These are phyloP conservation scores for Phyllosticta citriasiana DNA, from an alignment of 2,329 filamentous ascomycete species.

Conservation along the genomic window DNA sequence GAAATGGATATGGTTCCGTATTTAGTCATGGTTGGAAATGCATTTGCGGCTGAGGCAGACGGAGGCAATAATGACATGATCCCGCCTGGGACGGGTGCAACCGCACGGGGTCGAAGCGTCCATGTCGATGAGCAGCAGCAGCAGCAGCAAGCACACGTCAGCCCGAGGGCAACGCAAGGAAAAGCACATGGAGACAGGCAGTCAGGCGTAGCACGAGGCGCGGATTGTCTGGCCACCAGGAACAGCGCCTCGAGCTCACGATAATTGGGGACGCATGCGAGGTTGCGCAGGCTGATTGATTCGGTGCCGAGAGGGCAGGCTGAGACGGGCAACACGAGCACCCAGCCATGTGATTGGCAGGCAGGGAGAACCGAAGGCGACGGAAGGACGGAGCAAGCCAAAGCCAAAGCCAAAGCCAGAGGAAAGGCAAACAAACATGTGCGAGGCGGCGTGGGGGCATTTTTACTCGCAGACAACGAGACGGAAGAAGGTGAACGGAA, in stretches of 20 bases:
- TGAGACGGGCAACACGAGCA: not conserved
- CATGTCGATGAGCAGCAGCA: slow-evolving; percentile 2
- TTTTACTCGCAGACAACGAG: no score
- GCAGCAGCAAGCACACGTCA: slow-evolving; percentile 6
- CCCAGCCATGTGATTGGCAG: not conserved
- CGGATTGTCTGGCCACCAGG: not conserved
- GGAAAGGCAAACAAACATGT: not conserved
- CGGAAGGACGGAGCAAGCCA: not conserved
- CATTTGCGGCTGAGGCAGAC: not conserved
- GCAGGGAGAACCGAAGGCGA: not conserved
- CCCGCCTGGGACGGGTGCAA: slow-evolving; percentile 21
- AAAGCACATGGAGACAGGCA: not conserved
- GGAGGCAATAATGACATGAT: slow-evolving; percentile 14
- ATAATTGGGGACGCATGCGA: not conserved
- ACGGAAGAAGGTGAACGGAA: no score
- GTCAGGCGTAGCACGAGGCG: not conserved
- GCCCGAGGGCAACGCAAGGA: not conserved
- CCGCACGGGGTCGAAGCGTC: not conserved
- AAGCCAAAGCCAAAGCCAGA: no score
- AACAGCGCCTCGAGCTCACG: not conserved
- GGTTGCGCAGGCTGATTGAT: not conserved
- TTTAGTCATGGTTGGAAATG: not conserved
- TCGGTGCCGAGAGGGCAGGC: not conserved
- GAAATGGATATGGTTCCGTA: no score
- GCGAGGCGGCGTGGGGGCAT: not conserved